A percentile compares a stretch with the other conserved stretches of the same genome.
phyloP scores from a whole-genome alignment of 176 grass and related monocot genomes.

The Oryza longistaminata region DNA sequence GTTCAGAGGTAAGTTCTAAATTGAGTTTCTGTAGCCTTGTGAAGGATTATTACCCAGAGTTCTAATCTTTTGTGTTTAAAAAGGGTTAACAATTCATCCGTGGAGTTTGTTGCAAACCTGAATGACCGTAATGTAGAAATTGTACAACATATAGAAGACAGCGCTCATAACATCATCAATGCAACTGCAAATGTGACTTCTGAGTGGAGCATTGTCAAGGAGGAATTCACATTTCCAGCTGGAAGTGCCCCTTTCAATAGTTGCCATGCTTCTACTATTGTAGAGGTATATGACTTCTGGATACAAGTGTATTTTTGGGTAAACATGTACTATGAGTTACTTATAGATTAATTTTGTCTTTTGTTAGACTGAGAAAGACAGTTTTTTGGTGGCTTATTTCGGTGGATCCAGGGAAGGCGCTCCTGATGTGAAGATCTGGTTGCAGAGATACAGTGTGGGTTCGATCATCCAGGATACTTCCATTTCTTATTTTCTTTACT shows the following conservation, averaged over 20 bases:
- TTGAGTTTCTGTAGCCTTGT: background rate
- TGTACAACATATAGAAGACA: slow-evolving; percentile 23
- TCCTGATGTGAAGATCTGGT: slow-evolving; percentile 92
- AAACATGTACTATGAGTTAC: background rate
- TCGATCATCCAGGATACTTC: slow-evolving; percentile 29
- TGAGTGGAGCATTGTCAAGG: slow-evolving; percentile 55
- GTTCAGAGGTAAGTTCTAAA: slow-evolving; percentile 21
- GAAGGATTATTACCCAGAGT: slow-evolving; percentile 4
- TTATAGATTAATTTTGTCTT: slow-evolving; percentile 25
- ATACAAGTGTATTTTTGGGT: background rate
- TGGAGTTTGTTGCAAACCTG: slow-evolving; percentile 14
- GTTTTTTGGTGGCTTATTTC: slow-evolving; percentile 84
- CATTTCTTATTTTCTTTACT: background rate
- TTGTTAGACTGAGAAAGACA: slow-evolving; percentile 57
- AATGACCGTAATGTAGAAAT: slow-evolving; percentile 6
- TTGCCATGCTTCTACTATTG: slow-evolving; percentile 85
- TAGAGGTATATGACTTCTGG: slow-evolving; percentile 42
- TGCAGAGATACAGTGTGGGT: slow-evolving; percentile 84
- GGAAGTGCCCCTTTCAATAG: slow-evolving; percentile 54
- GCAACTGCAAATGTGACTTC: slow-evolving; percentile 32
- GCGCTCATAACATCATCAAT: slow-evolving; percentile 24
- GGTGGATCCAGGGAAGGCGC: slow-evolving; percentile 82
- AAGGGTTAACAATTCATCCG: background rate
- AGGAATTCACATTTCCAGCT: slow-evolving; percentile 53
- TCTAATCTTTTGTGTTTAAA: background rate